Evolutionary conservation across 352 stramenopile species (phyloP), one percentile per base, ranked within the genome.

Genomic region (Lagenidium giganteum): DNA sequence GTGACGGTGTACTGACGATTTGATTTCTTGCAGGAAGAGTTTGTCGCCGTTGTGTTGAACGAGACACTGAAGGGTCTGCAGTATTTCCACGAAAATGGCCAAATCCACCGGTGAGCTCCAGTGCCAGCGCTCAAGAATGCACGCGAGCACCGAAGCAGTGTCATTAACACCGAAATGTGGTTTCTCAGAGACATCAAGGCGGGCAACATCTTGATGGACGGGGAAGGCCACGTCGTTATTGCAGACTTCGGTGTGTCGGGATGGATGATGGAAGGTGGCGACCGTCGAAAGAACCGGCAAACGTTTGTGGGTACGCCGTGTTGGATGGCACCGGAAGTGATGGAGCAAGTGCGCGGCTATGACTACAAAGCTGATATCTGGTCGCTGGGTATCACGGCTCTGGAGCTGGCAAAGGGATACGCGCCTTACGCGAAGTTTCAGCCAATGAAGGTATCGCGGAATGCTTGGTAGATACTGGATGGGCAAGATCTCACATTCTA

Each of bases 341-440:
- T 96, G 85, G 85, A 96, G 63, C 84, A 96, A 43, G 78, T 90
- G 32, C 81, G 75, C 47, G 83, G 83, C 22, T 95, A 95, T 60
- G 83, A 95, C 66, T 98, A 98, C 62, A 98, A 98, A 66, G 96
- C 96, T 14, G 97, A 99, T 67, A 98, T 99, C 57, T 99, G 97
- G 97, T 98, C 89, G 63, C 85, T 99, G 17, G 97, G 97, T 12
- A 99, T 99, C 63, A 99, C 97, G 5, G 96, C 94, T 13, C 67
- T 99, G 27, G 97, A 99, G 72, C 74, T 99, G 7, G 96, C 96
- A 17, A 99, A 99, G 69, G 96, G 97, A 8, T 98, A 98, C 61
- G 97, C 97, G 20, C 97, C 97, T 0, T 99, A 99, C 63, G 96
- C 96, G 17, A 87, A 96, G 21, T 98, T 97, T 56, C 92, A 97